Evolutionary conservation across 139 green algal genomes (phyloP).

Genomic region (Choricystis sp.): DNA sequence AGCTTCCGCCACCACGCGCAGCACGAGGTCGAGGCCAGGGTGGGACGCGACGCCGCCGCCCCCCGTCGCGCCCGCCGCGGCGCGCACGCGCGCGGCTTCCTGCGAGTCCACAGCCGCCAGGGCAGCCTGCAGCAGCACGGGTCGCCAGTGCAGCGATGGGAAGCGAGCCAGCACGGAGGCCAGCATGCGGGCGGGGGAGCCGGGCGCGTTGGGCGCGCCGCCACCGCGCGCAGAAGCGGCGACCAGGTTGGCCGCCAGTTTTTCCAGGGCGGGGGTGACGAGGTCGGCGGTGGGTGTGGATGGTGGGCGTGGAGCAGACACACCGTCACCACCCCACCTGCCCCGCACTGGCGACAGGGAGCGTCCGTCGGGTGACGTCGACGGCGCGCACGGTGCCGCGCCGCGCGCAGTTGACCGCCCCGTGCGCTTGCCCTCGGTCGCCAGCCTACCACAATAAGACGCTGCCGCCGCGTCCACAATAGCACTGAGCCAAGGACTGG

Average conservation of each 20-base stretch:
- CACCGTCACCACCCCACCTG: not conserved
- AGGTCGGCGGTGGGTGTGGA: not conserved
- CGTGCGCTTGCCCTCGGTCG: too few species aligned
- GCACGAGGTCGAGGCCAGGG: conserved; percentile 13
- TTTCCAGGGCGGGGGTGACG: conserved; percentile 9
- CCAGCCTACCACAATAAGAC: conserved; percentile 6
- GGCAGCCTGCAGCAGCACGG: conserved; percentile 6
- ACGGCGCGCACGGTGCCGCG: too few species aligned
- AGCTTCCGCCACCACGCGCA: conserved; percentile 2
- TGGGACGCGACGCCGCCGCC: conserved; percentile 4
- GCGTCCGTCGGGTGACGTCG: too few species aligned
- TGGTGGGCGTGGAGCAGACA: not conserved
- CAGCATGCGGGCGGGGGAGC: conserved; percentile 12
- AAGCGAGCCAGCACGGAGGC: conserved; percentile 5
- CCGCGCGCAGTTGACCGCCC: too few species aligned
- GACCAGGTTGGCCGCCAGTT: conserved; percentile 13
- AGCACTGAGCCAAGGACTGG: conserved; percentile 1
- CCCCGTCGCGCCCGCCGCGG: conserved; percentile 1
- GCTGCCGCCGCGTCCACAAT: conserved; percentile 1
- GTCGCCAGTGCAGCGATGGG: conserved; percentile 10
- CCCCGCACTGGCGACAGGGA: too few species aligned
- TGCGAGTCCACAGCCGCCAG: conserved; percentile 9
- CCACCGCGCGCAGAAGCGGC: not conserved
- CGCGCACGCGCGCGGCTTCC: conserved; percentile 3
- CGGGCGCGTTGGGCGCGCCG: conserved; percentile 5